Conservation (phyloP, 75 land plant species). For the Isoetes taiwanensis region DNA sequence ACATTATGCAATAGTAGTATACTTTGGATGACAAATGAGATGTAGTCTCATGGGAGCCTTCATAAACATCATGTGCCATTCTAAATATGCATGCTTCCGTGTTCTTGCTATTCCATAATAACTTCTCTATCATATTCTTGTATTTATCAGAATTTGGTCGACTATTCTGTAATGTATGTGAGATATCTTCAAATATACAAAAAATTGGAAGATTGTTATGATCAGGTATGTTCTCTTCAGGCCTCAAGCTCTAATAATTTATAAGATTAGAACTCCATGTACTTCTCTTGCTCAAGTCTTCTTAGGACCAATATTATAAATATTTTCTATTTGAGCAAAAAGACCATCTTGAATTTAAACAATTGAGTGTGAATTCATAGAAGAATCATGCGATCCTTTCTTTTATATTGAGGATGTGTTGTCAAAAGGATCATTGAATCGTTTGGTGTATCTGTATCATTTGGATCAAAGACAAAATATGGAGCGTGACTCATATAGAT, state of each 20-base stretch:
- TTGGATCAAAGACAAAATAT: neutral
- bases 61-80: no score
- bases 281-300: no score
- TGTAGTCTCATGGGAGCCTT: no score
- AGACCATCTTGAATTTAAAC: no score
- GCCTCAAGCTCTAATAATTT: neutral
- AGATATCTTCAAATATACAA: constrained; percentile 20
- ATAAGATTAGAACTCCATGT: neutral
- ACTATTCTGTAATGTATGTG: constrained; percentile 13
- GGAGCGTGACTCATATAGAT: neutral
- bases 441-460: neutral
- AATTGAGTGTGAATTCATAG: no score
- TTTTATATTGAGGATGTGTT: neutral
- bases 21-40: no score
- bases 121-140: neutral
- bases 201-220: constrained; percentile 21
- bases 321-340: neutral
- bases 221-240: constrained; percentile 19
- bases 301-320: neutral
- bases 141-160: constrained; percentile 6
- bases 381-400: no score
- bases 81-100: no score
- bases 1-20: no score
- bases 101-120: no score
- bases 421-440: neutral